Conservation (phyloP, 495 filamentous ascomycete genomes). For the Tuber calosporum region DNA sequence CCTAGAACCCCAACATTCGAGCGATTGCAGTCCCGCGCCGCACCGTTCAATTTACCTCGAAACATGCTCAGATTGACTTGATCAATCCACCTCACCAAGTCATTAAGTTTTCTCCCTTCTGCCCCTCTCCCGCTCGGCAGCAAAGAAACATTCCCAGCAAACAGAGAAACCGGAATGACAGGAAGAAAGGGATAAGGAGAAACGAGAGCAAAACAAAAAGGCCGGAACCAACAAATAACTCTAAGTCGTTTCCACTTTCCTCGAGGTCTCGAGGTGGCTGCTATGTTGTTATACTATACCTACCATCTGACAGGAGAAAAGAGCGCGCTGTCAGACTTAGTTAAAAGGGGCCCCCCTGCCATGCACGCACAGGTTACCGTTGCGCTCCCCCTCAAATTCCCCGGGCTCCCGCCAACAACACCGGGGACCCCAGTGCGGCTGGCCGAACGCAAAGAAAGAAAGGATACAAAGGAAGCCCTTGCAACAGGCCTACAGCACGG, state of each 20-base stretch:
- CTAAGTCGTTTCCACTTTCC: neutral
- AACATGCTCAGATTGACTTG: neutral
- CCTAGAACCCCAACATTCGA: neutral
- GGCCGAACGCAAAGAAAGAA: neutral
- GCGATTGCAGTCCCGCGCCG: neutral
- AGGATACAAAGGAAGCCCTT: neutral
- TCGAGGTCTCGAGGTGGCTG: neutral
- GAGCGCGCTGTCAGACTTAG: neutral
- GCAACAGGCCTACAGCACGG: neutral
- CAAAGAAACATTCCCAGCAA: neutral
- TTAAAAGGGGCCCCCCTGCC: neutral
- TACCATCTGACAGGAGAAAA: neutral
- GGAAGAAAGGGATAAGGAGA: neutral
- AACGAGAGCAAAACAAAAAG: neutral
- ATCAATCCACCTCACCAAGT: neutral
- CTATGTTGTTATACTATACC: neutral
- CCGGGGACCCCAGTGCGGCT: neutral
- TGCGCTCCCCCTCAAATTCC: neutral
- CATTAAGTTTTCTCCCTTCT: neutral
- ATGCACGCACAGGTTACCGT: neutral
- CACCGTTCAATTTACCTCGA: neutral
- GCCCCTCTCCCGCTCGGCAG: neutral
- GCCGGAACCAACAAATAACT: neutral
- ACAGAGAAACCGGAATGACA: neutral
- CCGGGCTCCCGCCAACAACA: neutral